phyloP scores from a whole-genome alignment of 768 basidiomycete genomes.

The Phylloporus arenicola region DNA sequence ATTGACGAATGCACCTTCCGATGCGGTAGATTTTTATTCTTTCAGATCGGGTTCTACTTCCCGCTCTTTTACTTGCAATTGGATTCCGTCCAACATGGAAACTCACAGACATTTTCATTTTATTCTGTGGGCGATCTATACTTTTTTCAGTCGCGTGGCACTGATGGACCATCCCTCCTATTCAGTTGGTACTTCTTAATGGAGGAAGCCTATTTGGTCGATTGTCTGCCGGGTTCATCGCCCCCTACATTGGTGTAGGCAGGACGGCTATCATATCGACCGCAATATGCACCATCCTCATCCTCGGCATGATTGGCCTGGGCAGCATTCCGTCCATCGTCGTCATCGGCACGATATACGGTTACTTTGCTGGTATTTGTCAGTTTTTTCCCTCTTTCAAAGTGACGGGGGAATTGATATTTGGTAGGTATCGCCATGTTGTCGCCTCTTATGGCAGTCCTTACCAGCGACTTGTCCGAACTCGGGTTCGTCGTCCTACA shows the following conservation, averaged over 20 bases:
- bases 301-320: constrained; percentile 42
- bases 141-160: not conserved
- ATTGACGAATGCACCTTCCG: not conserved
- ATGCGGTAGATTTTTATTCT: constrained; percentile 16
- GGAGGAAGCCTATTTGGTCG: constrained; percentile 48
- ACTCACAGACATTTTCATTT: constrained; percentile 46
- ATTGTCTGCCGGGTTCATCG: constrained; percentile 40
- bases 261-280: constrained; percentile 37
- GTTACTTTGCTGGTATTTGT: constrained; percentile 45
- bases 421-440: constrained; percentile 33
- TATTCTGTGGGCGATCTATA: constrained; percentile 39
- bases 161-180: not conserved
- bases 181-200: constrained; percentile 49
- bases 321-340: constrained; percentile 31
- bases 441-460: constrained; percentile 39
- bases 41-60: constrained; percentile 39
- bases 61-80: constrained; percentile 57
- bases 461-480: constrained; percentile 43
- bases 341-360: constrained; percentile 38
- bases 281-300: constrained; percentile 29
- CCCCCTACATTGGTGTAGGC: constrained; percentile 39
- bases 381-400: constrained; percentile 7
- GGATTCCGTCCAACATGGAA: constrained; percentile 43
- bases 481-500: constrained; percentile 37
- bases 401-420: not conserved